These are phyloP conservation scores for Erigeron canadensis DNA, from an alignment of 129 eudicot species.

Conservation along the genomic window DNA sequence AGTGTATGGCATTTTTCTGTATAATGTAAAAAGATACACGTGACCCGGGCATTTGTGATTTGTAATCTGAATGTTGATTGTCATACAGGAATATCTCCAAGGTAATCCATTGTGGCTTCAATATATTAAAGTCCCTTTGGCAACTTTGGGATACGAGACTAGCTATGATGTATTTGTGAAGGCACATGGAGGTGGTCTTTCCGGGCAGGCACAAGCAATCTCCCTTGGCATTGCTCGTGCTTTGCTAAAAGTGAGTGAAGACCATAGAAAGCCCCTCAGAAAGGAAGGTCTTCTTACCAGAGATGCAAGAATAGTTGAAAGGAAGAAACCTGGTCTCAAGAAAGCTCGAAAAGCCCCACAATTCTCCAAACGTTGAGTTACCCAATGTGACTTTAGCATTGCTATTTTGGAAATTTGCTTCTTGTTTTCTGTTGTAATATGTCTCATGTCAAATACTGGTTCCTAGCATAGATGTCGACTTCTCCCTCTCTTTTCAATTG, in stretches of 20 bases:
- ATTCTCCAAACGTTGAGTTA: constrained; percentile 87
- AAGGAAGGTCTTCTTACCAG: constrained; percentile 88
- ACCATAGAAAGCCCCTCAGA: constrained; percentile 64
- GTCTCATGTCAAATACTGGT: background rate
- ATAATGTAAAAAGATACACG: background rate
- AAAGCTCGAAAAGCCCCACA: constrained; percentile 97
- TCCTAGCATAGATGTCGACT: constrained; percentile 16
- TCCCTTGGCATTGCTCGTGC: constrained; percentile 92
- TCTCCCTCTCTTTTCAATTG: background rate
- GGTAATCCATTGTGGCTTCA: constrained; percentile 92
- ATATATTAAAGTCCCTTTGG: constrained; percentile 70
- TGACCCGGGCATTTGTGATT: no score
- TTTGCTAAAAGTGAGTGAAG: constrained; percentile 74
- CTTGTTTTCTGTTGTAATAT: constrained; percentile 14
- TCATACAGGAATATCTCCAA: constrained; percentile 90
- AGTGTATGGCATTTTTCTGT: background rate
- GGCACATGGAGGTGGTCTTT: constrained; percentile 95
- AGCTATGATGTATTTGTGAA: constrained; percentile 89
- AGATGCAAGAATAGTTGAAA: constrained; percentile 80
- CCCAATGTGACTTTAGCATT: constrained; percentile 2
- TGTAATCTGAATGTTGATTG: background rate
- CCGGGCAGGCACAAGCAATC: constrained; percentile 97
- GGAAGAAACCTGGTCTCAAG: constrained; percentile 90
- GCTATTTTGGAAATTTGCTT: constrained; percentile 8
- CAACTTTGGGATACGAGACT: constrained; percentile 70